Evolutionary conservation across 2,329 filamentous ascomycete genomes (phyloP), one percentile per base, ranked within the genome.

Genomic region (Phoma sp.): DNA sequence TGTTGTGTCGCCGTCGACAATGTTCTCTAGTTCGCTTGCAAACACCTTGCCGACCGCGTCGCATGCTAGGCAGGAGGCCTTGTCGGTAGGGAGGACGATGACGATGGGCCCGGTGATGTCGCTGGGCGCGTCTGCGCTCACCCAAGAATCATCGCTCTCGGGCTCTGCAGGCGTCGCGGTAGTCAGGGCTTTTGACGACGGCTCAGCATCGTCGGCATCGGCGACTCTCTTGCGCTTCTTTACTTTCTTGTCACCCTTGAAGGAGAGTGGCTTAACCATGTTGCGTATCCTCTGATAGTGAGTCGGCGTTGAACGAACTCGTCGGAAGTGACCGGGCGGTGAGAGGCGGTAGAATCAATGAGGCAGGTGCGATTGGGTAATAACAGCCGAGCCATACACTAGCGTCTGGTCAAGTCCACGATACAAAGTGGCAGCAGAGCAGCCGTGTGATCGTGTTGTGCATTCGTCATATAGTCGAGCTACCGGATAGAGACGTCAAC

Each of bases 221-320:
- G 81, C 80, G 43, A 83, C 78, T 65, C 90, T 87, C 83, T 96
- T 97, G 75, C 92, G 85, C 82, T 97, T 97, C 78, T 95, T 96
- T 32, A 85, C 80, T 79, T 95, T 95, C 78, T 96, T 97, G 79
- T 99, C 95, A 81, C 95, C 95, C 79, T 99, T 99, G 83, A 99
- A 99, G 43, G 87, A 83, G 55, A 99, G 85, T 43, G 94, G 88
- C 75, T 96, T 97, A 66, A 96, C 88, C 90, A 95, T 95, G 27
- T 52, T 35, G 60, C 45, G 37, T 40, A 39, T 43, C 47, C 43
- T 39, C 37, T 60, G 39, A 61, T 51, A 48, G 51, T 51, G 45
- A 43, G 19, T 60, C 61, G 52, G 61, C 55, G 43, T 24, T 60
- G 51, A 43, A 59, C 47, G 51, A 49, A 46, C 46, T 40, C 39